phyloP scores from a whole-genome alignment of 108 stramenopile genomes.

The Nitzschia palea region DNA sequence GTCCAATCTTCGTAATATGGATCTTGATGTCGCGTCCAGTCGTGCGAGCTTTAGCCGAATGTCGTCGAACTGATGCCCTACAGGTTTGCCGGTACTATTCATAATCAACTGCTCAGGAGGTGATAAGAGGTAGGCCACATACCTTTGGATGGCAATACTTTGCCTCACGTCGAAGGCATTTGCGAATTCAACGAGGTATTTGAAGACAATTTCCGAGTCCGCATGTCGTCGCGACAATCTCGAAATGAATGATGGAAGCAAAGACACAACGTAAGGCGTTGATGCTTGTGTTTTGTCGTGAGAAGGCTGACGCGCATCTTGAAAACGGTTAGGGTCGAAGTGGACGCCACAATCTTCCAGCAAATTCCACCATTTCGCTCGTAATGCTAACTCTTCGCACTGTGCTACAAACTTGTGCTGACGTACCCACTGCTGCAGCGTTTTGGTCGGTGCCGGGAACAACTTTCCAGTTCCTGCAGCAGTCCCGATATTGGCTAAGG shows the following conservation, averaged over 20 bases:
- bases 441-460: slow-evolving; percentile 14
- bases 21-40: slow-evolving; percentile 31
- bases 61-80: no score
- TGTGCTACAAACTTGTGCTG: slow-evolving; percentile 70
- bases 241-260: slow-evolving; percentile 37
- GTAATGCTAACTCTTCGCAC: slow-evolving; percentile 54
- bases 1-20: slow-evolving; percentile 31
- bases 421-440: slow-evolving; percentile 52
- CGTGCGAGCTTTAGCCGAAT: slow-evolving; percentile 40
- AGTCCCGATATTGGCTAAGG: slow-evolving; percentile 67
- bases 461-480: slow-evolving; percentile 44
- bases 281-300: slow-evolving; percentile 6
- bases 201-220: slow-evolving; percentile 6
- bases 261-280: slow-evolving; percentile 24
- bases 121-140: slow-evolving; percentile 21
- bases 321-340: slow-evolving; percentile 66
- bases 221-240: slow-evolving; percentile 12
- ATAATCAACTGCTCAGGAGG: neutral
- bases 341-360: slow-evolving; percentile 48
- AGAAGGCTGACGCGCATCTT: neutral
- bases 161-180: slow-evolving; percentile 14
- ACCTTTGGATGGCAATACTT: slow-evolving; percentile 9
- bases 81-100: neutral
- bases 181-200: slow-evolving; percentile 10
- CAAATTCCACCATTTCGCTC: slow-evolving; percentile 71